phyloP scores from a whole-genome alignment of 2,329 filamentous ascomycete genomes.

The Aaosphaeria arxii region DNA sequence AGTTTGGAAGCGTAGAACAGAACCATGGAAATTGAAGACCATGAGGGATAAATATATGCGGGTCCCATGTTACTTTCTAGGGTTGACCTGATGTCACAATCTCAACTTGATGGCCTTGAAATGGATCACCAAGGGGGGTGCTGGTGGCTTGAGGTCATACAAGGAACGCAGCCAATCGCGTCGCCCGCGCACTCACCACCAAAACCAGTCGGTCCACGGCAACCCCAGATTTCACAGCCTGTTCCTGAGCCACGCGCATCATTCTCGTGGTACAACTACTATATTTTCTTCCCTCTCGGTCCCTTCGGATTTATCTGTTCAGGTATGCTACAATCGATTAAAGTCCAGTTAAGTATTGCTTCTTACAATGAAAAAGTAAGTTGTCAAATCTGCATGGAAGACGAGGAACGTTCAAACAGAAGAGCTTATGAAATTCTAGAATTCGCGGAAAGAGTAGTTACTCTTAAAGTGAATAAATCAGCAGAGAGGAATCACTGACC shows the following conservation, averaged over 20 bases:
- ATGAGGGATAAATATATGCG: conserved; percentile 3
- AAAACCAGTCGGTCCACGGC: not conserved
- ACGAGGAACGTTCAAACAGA: too few species aligned
- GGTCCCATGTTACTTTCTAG: conserved; percentile 7
- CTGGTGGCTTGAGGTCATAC: conserved; percentile 15
- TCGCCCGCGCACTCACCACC: conserved; percentile 6
- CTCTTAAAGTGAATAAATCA: too few species aligned
- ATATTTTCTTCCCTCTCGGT: too few species aligned
- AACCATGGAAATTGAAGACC: not conserved
- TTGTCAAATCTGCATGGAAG: not conserved
- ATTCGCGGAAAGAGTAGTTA: too few species aligned
- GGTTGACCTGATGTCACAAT: conserved; percentile 25
- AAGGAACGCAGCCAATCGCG: conserved; percentile 16
- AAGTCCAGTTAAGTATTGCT: too few species aligned
- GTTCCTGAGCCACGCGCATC: not conserved
- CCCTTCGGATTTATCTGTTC: too few species aligned
- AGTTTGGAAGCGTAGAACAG: not conserved
- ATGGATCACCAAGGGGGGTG: conserved; percentile 1
- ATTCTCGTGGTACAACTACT: not conserved
- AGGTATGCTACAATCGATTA: too few species aligned
- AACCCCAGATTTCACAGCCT: not conserved
- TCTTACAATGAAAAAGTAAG: not conserved
- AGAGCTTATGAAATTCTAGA: too few species aligned
- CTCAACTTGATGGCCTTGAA: not conserved
- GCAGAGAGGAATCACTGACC: too few species aligned